Conservation (phyloP, 2,329 filamentous ascomycete species). For the Pyricularia sp. region DNA sequence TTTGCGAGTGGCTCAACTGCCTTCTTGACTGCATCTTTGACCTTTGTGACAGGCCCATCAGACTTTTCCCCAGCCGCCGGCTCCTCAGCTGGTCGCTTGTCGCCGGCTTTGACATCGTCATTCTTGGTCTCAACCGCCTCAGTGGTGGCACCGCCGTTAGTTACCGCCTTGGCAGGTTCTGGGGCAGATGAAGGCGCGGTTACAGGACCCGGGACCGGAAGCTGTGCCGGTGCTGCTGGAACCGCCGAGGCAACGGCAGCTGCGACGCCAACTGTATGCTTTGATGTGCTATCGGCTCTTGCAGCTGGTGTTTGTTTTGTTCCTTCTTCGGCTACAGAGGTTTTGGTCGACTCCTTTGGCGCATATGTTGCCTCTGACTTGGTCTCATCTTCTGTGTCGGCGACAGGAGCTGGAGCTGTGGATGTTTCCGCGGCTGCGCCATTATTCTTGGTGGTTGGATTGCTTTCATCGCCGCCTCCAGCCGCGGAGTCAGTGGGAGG, state of each 20-base stretch:
- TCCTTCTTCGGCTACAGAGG: background rate
- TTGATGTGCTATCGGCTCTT: background rate
- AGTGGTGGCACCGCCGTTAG: constrained; percentile 5
- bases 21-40: constrained; percentile 2
- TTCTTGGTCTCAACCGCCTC: background rate
- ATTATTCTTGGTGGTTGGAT: background rate
- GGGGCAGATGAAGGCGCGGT: background rate
- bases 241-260: background rate
- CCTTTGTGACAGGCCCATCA: constrained; percentile 1
- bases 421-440: background rate
- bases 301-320: background rate
- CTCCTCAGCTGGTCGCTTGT: constrained; percentile 44
- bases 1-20: constrained; percentile 7
- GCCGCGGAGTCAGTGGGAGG: background rate
- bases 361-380: background rate
- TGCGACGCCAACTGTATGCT: background rate
- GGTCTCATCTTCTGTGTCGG: background rate
- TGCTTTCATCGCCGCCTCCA: background rate
- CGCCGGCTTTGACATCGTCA: constrained; percentile 7
- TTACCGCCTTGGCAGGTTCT: background rate
- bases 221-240: background rate
- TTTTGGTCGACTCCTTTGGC: background rate
- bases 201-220: background rate
- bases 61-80: constrained; percentile 2
- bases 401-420: background rate